These are phyloP conservation scores for Rhizodiscina lignyota DNA, from an alignment of 495 filamentous ascomycete genomes.

Conservation along the genomic window DNA sequence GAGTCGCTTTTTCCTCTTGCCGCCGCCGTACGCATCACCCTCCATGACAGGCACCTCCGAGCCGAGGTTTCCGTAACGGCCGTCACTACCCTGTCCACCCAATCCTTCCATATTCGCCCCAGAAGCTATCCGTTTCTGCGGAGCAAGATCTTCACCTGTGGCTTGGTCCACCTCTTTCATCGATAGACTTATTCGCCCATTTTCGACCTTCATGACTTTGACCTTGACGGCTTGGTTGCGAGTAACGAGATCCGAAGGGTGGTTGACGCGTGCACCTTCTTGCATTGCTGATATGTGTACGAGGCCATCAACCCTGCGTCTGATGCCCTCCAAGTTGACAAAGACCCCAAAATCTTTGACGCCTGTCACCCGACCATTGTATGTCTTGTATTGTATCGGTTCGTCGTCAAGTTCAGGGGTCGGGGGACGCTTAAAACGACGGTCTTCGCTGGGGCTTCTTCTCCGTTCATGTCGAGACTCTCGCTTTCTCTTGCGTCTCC, in stretches of 20 bases:
- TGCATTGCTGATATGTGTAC: constrained; percentile 94
- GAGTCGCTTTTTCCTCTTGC: constrained; percentile 59
- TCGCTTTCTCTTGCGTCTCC: constrained; percentile 19
- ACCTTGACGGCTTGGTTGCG: constrained; percentile 77
- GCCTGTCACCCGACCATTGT: constrained; percentile 76
- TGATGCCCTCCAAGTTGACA: constrained; percentile 76
- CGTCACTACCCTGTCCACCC: constrained; percentile 30
- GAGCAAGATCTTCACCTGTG: constrained; percentile 70
- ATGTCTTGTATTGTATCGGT: constrained; percentile 73
- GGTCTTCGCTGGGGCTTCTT: constrained; percentile 36
- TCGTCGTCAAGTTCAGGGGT: constrained; percentile 65
- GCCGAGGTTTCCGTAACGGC: constrained; percentile 41
- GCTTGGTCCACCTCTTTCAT: constrained; percentile 97
- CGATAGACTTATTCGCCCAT: constrained; percentile 63
- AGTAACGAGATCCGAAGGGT: constrained; percentile 74
- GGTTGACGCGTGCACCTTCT: constrained; percentile 73
- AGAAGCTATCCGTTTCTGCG: constrained; percentile 67
- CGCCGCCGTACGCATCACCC: constrained; percentile 34
- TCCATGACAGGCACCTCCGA: constrained; percentile 51
- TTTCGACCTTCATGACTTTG: constrained; percentile 79
- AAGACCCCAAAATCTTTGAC: constrained; percentile 94
- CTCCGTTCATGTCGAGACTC: constrained; percentile 5
- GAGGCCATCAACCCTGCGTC: constrained; percentile 78
- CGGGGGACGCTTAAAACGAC: constrained; percentile 53
- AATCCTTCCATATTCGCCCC: constrained; percentile 82